Base-by-base conservation (phyloP, 108 stramenopile genomes). In the Cylindrotheca fusiformis region DNA sequence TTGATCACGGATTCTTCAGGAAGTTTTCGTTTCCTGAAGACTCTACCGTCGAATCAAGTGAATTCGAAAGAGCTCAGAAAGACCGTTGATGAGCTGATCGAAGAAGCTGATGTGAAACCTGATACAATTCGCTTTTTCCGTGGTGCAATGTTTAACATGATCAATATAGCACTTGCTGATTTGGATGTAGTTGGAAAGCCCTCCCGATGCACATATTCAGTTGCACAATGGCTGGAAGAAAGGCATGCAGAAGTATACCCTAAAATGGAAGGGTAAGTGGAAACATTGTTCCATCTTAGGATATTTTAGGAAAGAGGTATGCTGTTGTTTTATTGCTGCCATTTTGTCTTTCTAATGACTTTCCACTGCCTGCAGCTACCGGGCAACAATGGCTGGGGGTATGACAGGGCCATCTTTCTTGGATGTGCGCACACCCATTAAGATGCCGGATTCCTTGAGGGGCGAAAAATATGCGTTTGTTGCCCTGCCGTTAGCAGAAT, bases 61-160 rank as follows among this genome's bases (percentile, higher is more conserved):
- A 97, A 97, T 67, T 90, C 88, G 4, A 78, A 93, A 67, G 94
- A 91, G 68, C 76, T 97, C 1, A 84, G 96, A 29, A 75, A 78
- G 57, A 81, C 82, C 2, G 86, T 97, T 0, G 93, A 95, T 67
- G 81, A 87, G 30, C 61, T 89, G 8, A 91, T 97, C 44, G 95
- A 97, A 52, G 71, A 80, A 44, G 77, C 81, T 30, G 81, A 86
- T 46, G 67, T 80, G 2, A 84, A 86, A 50, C 90, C 87, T 3
- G 75, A 62, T 54, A 91, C 79, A 4, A 91, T 97, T 52, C 81
- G 94, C 30, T 97, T 96, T 70, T 97, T 97, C 77, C 94, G 97
- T 31, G 95, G 95, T 30, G 94, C 94, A 44, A 97, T 97, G 97
- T 96, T 96, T 82, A 97, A 97, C 76, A 97, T 97, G 97, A 87